Percentiles rank a stretch among this genome's conserved stretches.
Evolutionary conservation across 352 stramenopile genomes (phyloP).

Genomic region (Pythium utonaiense): DNA sequence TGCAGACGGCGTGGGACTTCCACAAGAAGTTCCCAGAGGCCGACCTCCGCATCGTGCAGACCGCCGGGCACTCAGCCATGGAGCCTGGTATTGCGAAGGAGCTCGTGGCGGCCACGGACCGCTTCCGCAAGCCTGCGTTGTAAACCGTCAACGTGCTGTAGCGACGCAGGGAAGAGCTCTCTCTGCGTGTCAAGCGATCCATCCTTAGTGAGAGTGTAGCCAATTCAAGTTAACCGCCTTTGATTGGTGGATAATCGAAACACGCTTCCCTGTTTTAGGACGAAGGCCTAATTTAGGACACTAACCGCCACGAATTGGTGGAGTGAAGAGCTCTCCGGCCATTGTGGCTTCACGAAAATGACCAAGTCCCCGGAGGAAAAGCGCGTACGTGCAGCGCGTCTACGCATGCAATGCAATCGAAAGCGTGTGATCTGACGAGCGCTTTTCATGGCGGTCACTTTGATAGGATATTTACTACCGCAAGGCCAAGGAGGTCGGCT

Average conservation of each 20-base stretch:
- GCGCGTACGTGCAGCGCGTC: conserved; percentile 30
- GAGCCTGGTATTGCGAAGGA: conserved; percentile 45
- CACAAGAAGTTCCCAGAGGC: conserved; percentile 51
- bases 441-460: not conserved
- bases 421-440: not conserved
- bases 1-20: conserved; percentile 60
- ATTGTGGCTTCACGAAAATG: conserved; percentile 26
- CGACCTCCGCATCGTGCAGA: conserved; percentile 45
- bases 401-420: not conserved
- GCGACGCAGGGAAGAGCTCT: too few relatives aligned
- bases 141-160: too few relatives aligned
- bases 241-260: not conserved
- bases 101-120: conserved; percentile 35
- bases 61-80: conserved; percentile 44
- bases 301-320: not conserved
- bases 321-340: conserved; percentile 1
- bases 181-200: too few relatives aligned
- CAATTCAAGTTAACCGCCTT: not conserved
- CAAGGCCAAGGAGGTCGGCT: conserved; percentile 94
- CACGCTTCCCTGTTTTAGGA: not conserved
- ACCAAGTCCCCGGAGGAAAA: conserved; percentile 61
- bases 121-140: conserved; percentile 26
- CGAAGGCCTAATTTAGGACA: not conserved
- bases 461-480: conserved; percentile 89
- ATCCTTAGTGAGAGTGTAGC: too few relatives aligned